phyloP scores from a whole-genome alignment of 176 grass and related monocot species.

The Avena atlantica region DNA sequence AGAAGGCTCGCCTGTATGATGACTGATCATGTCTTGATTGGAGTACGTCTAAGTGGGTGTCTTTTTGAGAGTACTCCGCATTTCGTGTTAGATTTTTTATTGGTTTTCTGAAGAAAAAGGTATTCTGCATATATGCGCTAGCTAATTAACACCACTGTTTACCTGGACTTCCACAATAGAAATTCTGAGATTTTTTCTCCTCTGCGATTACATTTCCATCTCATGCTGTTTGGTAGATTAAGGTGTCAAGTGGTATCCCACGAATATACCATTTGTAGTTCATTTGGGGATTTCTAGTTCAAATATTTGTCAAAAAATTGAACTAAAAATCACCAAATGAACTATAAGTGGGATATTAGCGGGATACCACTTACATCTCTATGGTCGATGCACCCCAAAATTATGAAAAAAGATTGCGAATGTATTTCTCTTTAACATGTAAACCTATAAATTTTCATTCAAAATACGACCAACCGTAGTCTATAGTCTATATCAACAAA shows the following conservation, averaged over 20 bases:
- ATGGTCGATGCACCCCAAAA: neutral
- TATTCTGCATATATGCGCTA: neutral
- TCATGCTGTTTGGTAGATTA: neutral
- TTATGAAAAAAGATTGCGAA: neutral
- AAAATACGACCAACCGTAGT: neutral
- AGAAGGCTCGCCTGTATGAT: neutral
- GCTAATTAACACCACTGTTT: conserved; percentile 13
- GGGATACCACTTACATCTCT: too few species aligned
- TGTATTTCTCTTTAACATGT: neutral
- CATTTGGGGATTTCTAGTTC: too few species aligned
- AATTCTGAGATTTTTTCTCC: neutral
- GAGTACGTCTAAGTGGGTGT: neutral
- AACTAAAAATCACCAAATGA: too few species aligned
- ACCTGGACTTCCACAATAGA: neutral
- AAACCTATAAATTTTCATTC: neutral
- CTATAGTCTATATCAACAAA: neutral
- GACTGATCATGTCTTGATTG: neutral
- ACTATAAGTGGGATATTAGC: too few species aligned
- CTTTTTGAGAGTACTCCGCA: neutral
- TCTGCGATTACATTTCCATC: neutral
- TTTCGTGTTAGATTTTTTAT: neutral
- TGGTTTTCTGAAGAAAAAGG: neutral
- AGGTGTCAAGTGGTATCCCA: too few species aligned
- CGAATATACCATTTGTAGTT: too few species aligned
- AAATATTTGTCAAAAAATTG: too few species aligned